Conservation (phyloP, 371 early-diverging fungal species). For the Rhizopus delemar region DNA sequence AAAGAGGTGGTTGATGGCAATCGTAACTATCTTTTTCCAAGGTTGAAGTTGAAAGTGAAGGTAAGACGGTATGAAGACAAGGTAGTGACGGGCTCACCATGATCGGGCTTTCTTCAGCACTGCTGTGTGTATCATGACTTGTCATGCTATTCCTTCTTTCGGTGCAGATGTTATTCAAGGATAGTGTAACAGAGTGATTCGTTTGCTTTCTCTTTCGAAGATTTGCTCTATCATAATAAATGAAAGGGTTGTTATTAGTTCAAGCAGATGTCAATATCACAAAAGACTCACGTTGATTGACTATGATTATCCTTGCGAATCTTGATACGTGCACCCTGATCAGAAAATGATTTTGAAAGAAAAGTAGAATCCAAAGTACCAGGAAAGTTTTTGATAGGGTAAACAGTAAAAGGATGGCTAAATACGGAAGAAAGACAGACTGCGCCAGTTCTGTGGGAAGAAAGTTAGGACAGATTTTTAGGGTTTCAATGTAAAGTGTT, state of each 20-base stretch:
- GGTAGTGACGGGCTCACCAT: conserved; percentile 1
- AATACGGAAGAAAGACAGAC: conserved; percentile 64
- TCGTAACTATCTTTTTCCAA: too few relatives aligned
- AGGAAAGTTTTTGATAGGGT: conserved; percentile 84
- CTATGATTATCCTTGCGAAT: conserved; percentile 65
- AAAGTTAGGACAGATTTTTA: too few relatives aligned
- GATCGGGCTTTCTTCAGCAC: conserved; percentile 18
- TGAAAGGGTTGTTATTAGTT: too few relatives aligned
- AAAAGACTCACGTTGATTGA: conserved; percentile 25
- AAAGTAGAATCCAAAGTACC: conserved; percentile 85
- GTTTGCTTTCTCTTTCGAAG: conserved; percentile 25
- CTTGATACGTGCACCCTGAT: conserved; percentile 88
- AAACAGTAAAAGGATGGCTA: conserved; percentile 76
- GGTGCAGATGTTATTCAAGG: too few relatives aligned
- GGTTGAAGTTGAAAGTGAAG: conserved; percentile 4
- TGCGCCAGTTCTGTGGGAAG: conserved; percentile 14
- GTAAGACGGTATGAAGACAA: conserved; percentile 4
- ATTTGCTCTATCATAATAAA: conserved; percentile 9
- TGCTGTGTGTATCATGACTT: conserved; percentile 31
- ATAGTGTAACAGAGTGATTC: not conserved
- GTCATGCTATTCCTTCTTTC: conserved; percentile 31
- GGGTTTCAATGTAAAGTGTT: conserved; percentile 10
- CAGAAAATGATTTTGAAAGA: conserved; percentile 82
- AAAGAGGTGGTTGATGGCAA: too few relatives aligned
- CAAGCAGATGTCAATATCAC: not conserved